These are phyloP conservation scores for Fomitopsis pinicola DNA, from an alignment of 1,284 basidiomycete species.

Conservation along the genomic window DNA sequence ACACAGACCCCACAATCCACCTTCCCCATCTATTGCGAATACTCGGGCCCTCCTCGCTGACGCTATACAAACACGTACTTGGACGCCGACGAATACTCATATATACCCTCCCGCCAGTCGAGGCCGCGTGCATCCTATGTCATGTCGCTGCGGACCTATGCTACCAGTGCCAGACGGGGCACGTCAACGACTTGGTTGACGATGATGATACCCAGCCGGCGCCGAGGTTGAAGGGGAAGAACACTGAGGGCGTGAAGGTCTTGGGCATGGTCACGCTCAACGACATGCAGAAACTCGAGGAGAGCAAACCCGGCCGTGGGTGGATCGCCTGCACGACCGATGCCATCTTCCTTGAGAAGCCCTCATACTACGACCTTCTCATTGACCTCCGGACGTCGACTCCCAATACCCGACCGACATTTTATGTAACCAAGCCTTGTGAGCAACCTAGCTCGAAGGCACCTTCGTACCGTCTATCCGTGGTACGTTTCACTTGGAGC, in stretches of 20 bases:
- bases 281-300: constrained; percentile 61
- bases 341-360: constrained; percentile 75
- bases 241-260: constrained; percentile 53
- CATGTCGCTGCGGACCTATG: constrained; percentile 71
- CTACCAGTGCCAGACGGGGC: constrained; percentile 46
- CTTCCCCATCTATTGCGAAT: constrained; percentile 68
- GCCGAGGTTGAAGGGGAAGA: constrained; percentile 39
- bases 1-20: constrained; percentile 51
- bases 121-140: constrained; percentile 72
- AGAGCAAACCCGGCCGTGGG: constrained; percentile 53
- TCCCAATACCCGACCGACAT: constrained; percentile 54
- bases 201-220: constrained; percentile 12
- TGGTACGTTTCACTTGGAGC: constrained; percentile 73
- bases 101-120: constrained; percentile 73
- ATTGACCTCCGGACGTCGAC: constrained; percentile 71
- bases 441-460: constrained; percentile 32
- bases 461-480: constrained; percentile 51
- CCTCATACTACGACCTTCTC: constrained; percentile 69
- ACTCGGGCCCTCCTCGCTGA: constrained; percentile 70
- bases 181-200: constrained; percentile 11
- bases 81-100: constrained; percentile 68
- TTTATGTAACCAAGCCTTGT: constrained; percentile 53
- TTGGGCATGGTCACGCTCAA: constrained; percentile 74
- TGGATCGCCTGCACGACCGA: constrained; percentile 86
- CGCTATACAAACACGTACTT: constrained; percentile 73